These are phyloP conservation scores for Hirschfeldia incana DNA, from an alignment of 345 rosid species.

Conservation along the genomic window DNA sequence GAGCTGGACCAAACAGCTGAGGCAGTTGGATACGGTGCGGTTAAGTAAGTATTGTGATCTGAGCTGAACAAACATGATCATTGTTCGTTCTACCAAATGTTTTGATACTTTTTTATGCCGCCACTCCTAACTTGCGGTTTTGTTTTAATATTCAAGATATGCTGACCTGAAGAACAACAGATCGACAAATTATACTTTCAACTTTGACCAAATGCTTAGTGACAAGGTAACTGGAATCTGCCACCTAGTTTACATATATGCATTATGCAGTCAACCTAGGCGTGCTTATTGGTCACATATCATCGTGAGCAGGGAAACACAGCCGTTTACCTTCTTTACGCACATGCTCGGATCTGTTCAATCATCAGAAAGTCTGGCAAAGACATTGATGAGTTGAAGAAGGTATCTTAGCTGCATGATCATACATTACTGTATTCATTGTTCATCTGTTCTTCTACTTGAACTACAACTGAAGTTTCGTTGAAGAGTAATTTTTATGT, in stretches of 20 bases:
- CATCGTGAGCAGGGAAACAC: constrained; percentile 75
- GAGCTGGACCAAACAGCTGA: constrained; percentile 92
- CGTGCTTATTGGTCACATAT: constrained; percentile 19
- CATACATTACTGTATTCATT: not conserved
- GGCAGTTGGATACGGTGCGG: constrained; percentile 96
- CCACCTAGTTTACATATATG: constrained; percentile 17
- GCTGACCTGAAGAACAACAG: constrained; percentile 93
- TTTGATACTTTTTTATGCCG: not conserved
- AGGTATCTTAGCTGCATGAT: constrained; percentile 47
- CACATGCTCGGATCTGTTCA: constrained; percentile 98
- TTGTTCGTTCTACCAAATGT: not conserved
- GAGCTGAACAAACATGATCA: not conserved
- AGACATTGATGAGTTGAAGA: constrained; percentile 75
- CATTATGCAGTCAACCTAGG: constrained; percentile 4
- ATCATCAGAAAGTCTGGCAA: constrained; percentile 91
- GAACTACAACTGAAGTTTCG: constrained; percentile 1
- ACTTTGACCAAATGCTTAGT: constrained; percentile 83
- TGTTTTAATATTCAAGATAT: constrained; percentile 49
- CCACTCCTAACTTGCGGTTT: constrained; percentile 13
- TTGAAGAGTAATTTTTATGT: constrained; percentile 13
- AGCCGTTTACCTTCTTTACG: constrained; percentile 94
- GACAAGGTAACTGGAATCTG: constrained; percentile 60
- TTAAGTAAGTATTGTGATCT: constrained; percentile 62
- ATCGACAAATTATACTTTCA: constrained; percentile 68
- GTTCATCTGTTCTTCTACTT: not conserved